Base-by-base conservation (phyloP, 2,329 filamentous ascomycete genomes). In the Gnomoniopsis sp. region DNA sequence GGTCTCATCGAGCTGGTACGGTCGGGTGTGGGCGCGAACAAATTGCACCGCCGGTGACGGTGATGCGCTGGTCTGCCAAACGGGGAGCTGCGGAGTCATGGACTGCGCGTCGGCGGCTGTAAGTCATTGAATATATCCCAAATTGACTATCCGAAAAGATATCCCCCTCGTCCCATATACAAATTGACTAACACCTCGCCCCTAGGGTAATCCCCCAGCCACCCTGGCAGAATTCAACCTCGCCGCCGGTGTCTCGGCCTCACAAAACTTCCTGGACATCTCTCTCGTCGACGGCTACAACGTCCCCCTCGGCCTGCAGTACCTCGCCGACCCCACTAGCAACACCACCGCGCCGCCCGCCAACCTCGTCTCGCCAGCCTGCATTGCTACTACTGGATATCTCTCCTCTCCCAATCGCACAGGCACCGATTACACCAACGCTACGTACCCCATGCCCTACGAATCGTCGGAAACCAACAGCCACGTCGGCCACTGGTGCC, bases 241-340 rank as follows among this genome's bases (percentile, higher is more conserved):
- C 17, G 82, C 85, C 52, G 88, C 87, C 30, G 87, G 88, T 33
- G 74, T 80, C 47, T 77, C 78, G 22, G 75, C 76, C 51, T 73
- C 69, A 59, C 88, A 92, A 68, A 88, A 86, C 11, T 95, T 91
- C 71, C 93, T 93, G 74, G 90, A 95, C 71, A 90, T 95, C 63
- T 92, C 89, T 44, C 79, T 93, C 2, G 90, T 95, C 22, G 90
- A 95, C 69, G 90, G 90, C 51, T 93, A 93, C 79, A 93, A 93
- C 69, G 74, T 93, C 1, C 88, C 89, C 1, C 70, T 93, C 62
- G 87, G 84, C 33, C 83, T 85, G 68, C 77, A 80, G 56, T 83
- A 86, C 65, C 54, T 59, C 14, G 30, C 57, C 53, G 77, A 84
- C 26, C 81, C 83, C 3, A 81, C 86, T 22, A 79, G 81, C 55